phyloP scores from a whole-genome alignment of 176 grass and related monocot genomes.

The Elymus sibiricus region DNA sequence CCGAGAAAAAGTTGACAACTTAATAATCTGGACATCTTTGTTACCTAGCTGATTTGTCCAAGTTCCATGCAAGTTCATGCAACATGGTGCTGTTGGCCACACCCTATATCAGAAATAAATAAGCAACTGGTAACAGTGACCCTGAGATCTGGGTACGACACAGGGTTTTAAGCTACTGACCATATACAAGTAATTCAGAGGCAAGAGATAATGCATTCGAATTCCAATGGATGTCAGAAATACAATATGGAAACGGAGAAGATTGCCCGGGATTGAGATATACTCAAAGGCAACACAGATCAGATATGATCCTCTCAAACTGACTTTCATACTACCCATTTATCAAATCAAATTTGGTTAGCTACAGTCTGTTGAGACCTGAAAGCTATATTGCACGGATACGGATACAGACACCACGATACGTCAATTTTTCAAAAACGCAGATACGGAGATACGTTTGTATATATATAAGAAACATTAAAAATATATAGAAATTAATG shows the following conservation, averaged over 20 bases:
- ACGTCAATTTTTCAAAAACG: neutral
- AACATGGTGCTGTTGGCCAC: neutral
- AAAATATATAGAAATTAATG: too few relatives aligned
- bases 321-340: neutral
- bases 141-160: neutral
- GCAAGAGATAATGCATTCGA: neutral
- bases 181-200: neutral
- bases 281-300: neutral
- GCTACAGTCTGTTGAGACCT: neutral
- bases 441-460: too few relatives aligned
- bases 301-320: neutral
- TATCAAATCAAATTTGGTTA: neutral
- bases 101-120: neutral
- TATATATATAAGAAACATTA: too few relatives aligned
- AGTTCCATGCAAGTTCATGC: neutral
- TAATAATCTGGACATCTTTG: neutral
- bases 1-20: neutral
- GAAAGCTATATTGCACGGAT: neutral
- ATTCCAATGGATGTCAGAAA: neutral
- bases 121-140: neutral
- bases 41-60: neutral
- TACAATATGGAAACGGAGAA: neutral
- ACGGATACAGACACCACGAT: neutral
- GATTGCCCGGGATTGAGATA: neutral
- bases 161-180: neutral